These are phyloP conservation scores for Lachancea quebecensis DNA, from an alignment of 805 yeast genomes.

Conservation along the genomic window DNA sequence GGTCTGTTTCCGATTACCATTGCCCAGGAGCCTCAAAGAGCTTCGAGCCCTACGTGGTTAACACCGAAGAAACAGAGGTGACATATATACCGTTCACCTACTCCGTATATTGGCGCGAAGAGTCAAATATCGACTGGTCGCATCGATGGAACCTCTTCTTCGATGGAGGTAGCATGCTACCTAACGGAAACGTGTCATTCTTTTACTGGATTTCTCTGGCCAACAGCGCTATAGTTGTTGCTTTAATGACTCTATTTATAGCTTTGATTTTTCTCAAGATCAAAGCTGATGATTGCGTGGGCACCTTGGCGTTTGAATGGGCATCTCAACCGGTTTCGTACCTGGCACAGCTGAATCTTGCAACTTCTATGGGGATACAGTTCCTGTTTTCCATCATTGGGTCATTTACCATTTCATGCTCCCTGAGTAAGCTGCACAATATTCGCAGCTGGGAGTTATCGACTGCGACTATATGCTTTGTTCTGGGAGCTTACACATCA, in stretches of 20 bases:
- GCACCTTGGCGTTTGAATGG: conserved; percentile 6
- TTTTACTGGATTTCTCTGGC: conserved; percentile 76
- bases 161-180: conserved; percentile 37
- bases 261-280: conserved; percentile 44
- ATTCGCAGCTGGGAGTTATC: conserved; percentile 63
- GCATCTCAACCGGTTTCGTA: neutral
- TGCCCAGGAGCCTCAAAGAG: conserved; percentile 72
- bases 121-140: conserved; percentile 53
- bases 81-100: conserved; percentile 67
- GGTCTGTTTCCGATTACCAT: conserved; percentile 55
- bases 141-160: conserved; percentile 71
- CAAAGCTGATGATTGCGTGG: conserved; percentile 15
- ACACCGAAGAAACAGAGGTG: conserved; percentile 31
- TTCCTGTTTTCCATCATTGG: conserved; percentile 58
- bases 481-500: conserved; percentile 65
- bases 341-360: conserved; percentile 19
- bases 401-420: conserved; percentile 50
- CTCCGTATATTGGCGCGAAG: conserved; percentile 86
- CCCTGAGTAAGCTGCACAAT: conserved; percentile 55
- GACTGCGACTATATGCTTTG: conserved; percentile 51
- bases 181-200: conserved; percentile 14
- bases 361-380: conserved; percentile 73
- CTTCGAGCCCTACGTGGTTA: conserved; percentile 50
- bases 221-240: conserved; percentile 60
- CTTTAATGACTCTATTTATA: conserved; percentile 55